Base-by-base conservation (phyloP, 306 rosid genomes). In the Quercus agrifolia region DNA sequence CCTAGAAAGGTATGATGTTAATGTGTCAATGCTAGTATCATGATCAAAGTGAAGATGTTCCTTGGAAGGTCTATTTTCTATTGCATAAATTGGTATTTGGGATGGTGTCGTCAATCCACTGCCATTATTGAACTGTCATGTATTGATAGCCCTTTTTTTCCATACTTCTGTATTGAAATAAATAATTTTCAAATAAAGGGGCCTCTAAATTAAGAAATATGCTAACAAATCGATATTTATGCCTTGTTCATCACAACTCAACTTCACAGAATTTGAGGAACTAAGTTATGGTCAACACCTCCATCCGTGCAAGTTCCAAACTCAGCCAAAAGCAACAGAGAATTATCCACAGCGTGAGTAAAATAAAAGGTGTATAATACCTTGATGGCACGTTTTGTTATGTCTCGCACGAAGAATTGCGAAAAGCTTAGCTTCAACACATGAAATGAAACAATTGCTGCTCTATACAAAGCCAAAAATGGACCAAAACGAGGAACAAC, bases 381-480 rank as follows among this genome's bases (percentile, higher is more conserved):
- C 99, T 86, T 88, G 78, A 86, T 54, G 10, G 99, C 98, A n/a
- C 99, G 92, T 69, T 86, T 89, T 57, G 80, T 74, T 15, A 83
- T 69, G 85, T 93, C 98, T 78, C 81, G 93, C 70, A 90, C 87
- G 44, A 93, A 91, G 21, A 91, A 77, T 77, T 75, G 98, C 96
- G 89, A 93, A 44, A 91, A 70, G 35, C 91, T 77, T 67, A 95
- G 90, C 88, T 89, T 93, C 75, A 89, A 77, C 71, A 95, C 96
- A 71, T 95, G 90, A 82, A 83, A 93, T 56, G 98, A 95, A 83
- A 95, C 88, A 70, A 93, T 87, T 18, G 96, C 86, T 58, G 97
- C 99, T 79, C 99, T 91, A 81, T 95, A 93, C 80, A 92, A 78
- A 71, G 97, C 97, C 88, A 95, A 79, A 86, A 93, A 93, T 0